Percentiles rank a stretch among this genome's conserved stretches.
These are phyloP conservation scores for Aureobasidium lini DNA, from an alignment of 2,329 filamentous ascomycete genomes.

Conservation along the genomic window DNA sequence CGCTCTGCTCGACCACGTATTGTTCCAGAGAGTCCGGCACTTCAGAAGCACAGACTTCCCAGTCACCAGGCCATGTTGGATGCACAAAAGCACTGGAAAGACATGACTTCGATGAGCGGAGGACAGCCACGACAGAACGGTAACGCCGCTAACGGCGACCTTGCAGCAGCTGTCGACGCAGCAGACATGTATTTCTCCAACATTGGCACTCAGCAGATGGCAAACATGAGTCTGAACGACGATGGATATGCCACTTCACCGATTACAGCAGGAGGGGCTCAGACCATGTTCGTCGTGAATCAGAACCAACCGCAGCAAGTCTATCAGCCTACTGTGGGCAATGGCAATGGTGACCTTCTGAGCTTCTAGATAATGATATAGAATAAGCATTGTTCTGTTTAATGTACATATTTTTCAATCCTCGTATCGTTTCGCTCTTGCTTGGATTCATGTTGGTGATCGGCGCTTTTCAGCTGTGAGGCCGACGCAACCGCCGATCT, in stretches of 20 bases:
- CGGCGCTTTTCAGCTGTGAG: neutral
- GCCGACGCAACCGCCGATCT: neutral
- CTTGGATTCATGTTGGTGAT: no score
- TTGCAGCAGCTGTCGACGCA: slow-evolving; percentile 68
- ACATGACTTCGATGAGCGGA: slow-evolving; percentile 6
- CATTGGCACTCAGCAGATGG: slow-evolving; percentile 67
- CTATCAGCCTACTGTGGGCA: slow-evolving; percentile 60
- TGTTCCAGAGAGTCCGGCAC: slow-evolving; percentile 72
- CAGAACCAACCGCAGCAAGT: slow-evolving; percentile 72
- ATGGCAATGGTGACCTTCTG: slow-evolving; percentile 30
- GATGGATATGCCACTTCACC: slow-evolving; percentile 30
- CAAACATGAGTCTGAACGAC: slow-evolving; percentile 57
- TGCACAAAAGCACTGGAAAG: slow-evolving; percentile 18
- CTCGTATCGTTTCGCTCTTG: neutral
- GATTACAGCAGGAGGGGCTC: slow-evolving; percentile 26
- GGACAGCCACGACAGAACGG: slow-evolving; percentile 21
- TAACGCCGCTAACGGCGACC: slow-evolving; percentile 34
- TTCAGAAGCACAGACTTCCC: slow-evolving; percentile 65
- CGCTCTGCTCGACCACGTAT: slow-evolving; percentile 74
- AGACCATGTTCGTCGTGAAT: slow-evolving; percentile 61
- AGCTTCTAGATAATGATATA: slow-evolving; percentile 22
- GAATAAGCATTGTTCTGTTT: neutral
- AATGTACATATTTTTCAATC: neutral
- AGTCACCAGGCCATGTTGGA: slow-evolving; percentile 44
- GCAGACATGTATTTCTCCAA: slow-evolving; percentile 86